A percentile compares a stretch with the other conserved stretches of the same genome.
Evolutionary conservation across 345 rosid species (phyloP).

Genomic region (Arabidopsis arenosa): DNA sequence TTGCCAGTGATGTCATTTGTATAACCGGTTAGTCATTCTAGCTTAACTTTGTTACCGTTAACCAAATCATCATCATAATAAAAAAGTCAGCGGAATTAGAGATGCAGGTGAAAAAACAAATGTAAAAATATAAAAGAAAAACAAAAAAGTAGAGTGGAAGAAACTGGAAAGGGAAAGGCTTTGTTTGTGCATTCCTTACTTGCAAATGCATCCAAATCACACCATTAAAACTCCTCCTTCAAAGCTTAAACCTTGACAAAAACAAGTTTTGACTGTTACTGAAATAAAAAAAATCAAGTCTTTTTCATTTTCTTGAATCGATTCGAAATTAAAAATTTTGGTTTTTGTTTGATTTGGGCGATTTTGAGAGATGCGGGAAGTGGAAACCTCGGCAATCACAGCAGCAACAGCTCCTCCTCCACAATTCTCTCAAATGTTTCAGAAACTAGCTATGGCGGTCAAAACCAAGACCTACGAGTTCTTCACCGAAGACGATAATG

Average conservation of each 20-base stretch:
- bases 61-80: slow-evolving; percentile 13
- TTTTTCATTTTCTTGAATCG: background rate
- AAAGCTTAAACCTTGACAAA: background rate
- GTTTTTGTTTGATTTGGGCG: background rate
- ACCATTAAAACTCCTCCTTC: background rate
- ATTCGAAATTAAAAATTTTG: background rate
- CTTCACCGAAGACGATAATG: slow-evolving; percentile 72
- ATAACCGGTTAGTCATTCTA: background rate
- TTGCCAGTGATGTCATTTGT: background rate
- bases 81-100: slow-evolving; percentile 41
- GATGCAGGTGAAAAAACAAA: slow-evolving; percentile 5
- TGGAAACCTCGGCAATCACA: slow-evolving; percentile 48
- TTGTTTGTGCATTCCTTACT: slow-evolving; percentile 55
- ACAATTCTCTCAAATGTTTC: slow-evolving; percentile 88
- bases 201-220: slow-evolving; percentile 58
- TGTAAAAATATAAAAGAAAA: background rate
- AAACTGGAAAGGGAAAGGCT: slow-evolving; percentile 25
- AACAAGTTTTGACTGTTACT: background rate
- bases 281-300: slow-evolving; percentile 6
- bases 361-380: slow-evolving; percentile 50
- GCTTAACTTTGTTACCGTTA: slow-evolving; percentile 57
- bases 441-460: slow-evolving; percentile 91
- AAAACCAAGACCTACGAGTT: slow-evolving; percentile 90
- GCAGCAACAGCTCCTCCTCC: slow-evolving; percentile 55
- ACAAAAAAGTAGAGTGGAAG: background rate